Percentiles rank a stretch among this genome's conserved stretches.
These are phyloP conservation scores for Chrysanthemum lavandulifolium DNA, from an alignment of 129 eudicot species.

Conservation along the genomic window DNA sequence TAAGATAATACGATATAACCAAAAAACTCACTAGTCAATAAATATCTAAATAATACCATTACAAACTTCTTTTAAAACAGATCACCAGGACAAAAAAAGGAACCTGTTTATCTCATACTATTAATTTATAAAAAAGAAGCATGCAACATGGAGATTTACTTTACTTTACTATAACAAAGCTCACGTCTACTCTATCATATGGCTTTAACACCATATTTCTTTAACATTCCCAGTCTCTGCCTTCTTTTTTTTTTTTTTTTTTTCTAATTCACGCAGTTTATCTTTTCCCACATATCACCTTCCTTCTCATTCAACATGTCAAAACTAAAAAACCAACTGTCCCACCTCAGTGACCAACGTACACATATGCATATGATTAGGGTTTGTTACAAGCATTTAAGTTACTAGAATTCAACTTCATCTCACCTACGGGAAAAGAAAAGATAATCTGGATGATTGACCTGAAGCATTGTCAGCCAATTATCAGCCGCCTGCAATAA, in stretches of 20 bases:
- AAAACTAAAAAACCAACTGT: not conserved
- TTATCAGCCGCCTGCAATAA: slow-evolving; percentile 73
- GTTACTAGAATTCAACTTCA: not conserved
- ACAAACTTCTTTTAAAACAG: not conserved
- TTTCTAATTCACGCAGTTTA: not conserved
- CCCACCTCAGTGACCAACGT: not conserved
- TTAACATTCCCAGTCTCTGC: not conserved
- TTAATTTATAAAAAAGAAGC: not conserved
- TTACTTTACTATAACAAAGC: not conserved
- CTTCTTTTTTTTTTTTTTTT: not conserved
- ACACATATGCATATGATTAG: not conserved
- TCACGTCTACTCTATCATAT: not conserved
- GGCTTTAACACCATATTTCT: not conserved
- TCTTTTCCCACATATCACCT: not conserved
- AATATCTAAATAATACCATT: slow-evolving; percentile 1
- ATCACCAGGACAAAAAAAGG: not conserved
- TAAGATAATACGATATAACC: not conserved
- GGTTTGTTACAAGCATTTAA: not conserved
- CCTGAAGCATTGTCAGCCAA: slow-evolving; percentile 61
- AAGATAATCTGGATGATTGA: slow-evolving; percentile 92
- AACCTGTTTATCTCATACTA: not conserved
- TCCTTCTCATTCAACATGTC: not conserved
- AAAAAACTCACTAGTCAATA: not conserved
- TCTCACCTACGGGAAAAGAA: slow-evolving; percentile 74
- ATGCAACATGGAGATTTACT: not conserved